These are phyloP conservation scores for Craspedostauros australis DNA, from an alignment of 108 stramenopile genomes.

Conservation along the genomic window DNA sequence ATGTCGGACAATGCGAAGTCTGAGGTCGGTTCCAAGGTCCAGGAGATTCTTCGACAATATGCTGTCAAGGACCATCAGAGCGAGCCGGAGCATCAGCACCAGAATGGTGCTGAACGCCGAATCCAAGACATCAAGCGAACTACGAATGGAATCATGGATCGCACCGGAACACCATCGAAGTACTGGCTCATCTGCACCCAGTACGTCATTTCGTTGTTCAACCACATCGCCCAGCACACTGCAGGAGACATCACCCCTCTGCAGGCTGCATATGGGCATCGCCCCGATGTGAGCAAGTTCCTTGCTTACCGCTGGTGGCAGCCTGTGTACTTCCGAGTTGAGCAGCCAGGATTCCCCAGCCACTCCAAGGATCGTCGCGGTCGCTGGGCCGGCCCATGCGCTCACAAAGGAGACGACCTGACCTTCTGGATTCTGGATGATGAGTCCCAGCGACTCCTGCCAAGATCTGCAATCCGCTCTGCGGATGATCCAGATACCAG, in stretches of 20 bases:
- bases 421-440: too few species aligned
- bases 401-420: too few species aligned
- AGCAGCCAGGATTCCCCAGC: too few species aligned
- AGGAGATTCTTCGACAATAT: too few species aligned
- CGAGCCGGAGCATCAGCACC: constrained; percentile 24
- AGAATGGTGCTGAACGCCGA: constrained; percentile 28
- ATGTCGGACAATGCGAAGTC: too few species aligned
- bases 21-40: too few species aligned
- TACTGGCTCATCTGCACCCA: constrained; percentile 11
- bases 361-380: too few species aligned
- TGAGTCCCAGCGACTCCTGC: too few species aligned
- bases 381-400: too few species aligned
- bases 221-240: constrained; percentile 8
- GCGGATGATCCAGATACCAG: too few species aligned
- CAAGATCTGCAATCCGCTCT: too few species aligned
- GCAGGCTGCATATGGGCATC: neutral
- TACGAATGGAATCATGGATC: constrained; percentile 7
- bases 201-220: constrained; percentile 10
- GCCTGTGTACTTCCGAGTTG: constrained; percentile 9
- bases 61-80: too few species aligned
- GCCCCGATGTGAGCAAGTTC: constrained; percentile 16
- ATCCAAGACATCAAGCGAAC: constrained; percentile 9
- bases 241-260: constrained; percentile 9
- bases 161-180: constrained; percentile 9
- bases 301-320: constrained; percentile 14